Conservation (phyloP, 73 alveolate species). For the Paramecium octaurelia region DNA sequence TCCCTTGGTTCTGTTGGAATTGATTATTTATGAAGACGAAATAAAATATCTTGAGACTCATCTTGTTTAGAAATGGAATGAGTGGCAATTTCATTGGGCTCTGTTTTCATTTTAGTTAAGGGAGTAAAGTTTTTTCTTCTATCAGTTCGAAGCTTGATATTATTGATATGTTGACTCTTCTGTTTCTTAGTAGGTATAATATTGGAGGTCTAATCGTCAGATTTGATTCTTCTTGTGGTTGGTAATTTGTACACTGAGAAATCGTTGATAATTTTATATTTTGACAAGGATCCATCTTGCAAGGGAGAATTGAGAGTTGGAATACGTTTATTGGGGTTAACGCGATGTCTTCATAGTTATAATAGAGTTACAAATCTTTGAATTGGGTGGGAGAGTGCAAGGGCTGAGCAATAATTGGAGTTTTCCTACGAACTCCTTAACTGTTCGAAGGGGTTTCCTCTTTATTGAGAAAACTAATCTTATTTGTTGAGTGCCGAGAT, state of each 20-base stretch:
- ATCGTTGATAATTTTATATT: neutral
- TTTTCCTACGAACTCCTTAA: neutral
- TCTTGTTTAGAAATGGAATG: neutral
- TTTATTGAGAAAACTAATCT: neutral
- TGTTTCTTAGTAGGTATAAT: neutral
- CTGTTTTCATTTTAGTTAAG: constrained; percentile 6
- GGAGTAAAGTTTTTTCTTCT: neutral
- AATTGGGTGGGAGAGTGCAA: neutral
- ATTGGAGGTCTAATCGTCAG: neutral
- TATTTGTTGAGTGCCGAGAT: neutral
- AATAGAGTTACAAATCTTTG: neutral
- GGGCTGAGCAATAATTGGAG: neutral
- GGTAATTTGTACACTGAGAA: neutral
- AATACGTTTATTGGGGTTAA: neutral
- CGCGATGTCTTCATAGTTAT: neutral
- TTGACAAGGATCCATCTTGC: neutral
- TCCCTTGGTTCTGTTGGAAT: neutral
- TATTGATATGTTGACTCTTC: neutral
- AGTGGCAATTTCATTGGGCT: neutral
- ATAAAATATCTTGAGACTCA: constrained; percentile 10
- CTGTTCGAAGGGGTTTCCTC: constrained; percentile 16
- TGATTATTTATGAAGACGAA: neutral
- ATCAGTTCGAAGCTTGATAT: neutral
- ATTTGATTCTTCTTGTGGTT: neutral
- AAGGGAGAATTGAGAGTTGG: neutral